Evolutionary conservation across 2,329 filamentous ascomycete species (phyloP).

Genomic region (Aureobasidium sp.): DNA sequence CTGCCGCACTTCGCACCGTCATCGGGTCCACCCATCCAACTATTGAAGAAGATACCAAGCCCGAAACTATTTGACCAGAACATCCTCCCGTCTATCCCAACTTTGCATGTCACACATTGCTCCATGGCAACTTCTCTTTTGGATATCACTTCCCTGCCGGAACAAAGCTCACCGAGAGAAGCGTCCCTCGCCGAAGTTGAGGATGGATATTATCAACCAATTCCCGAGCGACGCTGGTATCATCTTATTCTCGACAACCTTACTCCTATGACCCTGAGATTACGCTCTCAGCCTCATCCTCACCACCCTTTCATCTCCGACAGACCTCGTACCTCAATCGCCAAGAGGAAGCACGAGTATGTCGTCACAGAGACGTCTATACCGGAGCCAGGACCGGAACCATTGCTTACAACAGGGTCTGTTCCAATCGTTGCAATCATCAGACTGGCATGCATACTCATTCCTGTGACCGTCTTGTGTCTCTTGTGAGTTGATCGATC

Average conservation of each 20-base stretch:
- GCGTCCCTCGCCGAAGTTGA: neutral
- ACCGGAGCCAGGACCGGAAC: neutral
- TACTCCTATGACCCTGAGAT: neutral
- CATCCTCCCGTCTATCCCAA: neutral
- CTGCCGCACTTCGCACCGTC: neutral
- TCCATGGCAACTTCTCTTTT: neutral
- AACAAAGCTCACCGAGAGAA: neutral
- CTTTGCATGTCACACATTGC: neutral
- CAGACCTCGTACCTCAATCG: neutral
- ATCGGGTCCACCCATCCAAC: neutral
- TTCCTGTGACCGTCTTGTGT: slow-evolving; percentile 12
- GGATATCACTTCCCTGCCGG: neutral
- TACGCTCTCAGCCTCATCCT: neutral
- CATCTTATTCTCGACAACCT: neutral
- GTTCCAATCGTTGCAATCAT: neutral
- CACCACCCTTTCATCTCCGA: neutral
- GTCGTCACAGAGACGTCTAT: neutral
- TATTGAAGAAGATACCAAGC: neutral
- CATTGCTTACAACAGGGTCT: neutral
- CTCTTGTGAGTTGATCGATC: slow-evolving; percentile 9
- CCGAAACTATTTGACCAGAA: neutral
- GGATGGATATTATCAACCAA: slow-evolving; percentile 1
- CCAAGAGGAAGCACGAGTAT: neutral
- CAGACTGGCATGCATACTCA: neutral
- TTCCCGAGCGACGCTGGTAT: neutral